Conservation (phyloP, 148 eudicot species). For the Chenopodium berlandieri region DNA sequence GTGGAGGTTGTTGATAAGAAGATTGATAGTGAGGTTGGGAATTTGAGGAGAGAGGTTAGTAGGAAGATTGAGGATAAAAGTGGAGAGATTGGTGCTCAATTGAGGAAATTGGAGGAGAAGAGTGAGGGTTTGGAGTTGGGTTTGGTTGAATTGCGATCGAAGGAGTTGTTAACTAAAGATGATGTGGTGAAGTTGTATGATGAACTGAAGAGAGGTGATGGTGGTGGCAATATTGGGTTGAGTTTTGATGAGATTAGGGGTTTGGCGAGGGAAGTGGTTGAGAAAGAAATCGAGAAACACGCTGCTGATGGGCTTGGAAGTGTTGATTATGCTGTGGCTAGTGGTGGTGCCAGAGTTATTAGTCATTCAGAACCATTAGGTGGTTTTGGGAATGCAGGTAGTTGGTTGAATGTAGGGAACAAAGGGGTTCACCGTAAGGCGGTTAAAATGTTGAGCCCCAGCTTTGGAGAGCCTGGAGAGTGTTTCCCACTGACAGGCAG, state of each 20-base stretch:
- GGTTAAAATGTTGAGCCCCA: constrained; percentile 66
- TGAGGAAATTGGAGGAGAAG: constrained; percentile 38
- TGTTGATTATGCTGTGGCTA: constrained; percentile 70
- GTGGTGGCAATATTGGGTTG: constrained; percentile 24
- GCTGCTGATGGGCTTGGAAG: constrained; percentile 91
- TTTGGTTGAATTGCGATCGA: constrained; percentile 34
- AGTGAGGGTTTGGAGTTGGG: constrained; percentile 41
- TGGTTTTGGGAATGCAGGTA: constrained; percentile 24
- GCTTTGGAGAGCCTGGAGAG: constrained; percentile 90
- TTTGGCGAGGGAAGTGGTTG: constrained; percentile 68
- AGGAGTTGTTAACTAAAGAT: constrained; percentile 46
- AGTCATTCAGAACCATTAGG: constrained; percentile 57
- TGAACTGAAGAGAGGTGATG: constrained; percentile 47
- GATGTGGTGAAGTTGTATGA: constrained; percentile 49
- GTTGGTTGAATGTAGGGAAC: constrained; percentile 27
- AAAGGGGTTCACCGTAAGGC: constrained; percentile 46
- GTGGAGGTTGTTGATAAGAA: constrained; percentile 61
- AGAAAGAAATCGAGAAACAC: constrained; percentile 72
- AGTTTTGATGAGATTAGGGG: constrained; percentile 59
- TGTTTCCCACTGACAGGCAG: constrained; percentile 85
- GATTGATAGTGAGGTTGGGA: constrained; percentile 42
- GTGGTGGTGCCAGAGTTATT: constrained; percentile 59
- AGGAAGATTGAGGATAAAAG: constrained; percentile 44
- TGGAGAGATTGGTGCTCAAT: constrained; percentile 33
- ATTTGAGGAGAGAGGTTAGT: constrained; percentile 46